Base-by-base conservation (phyloP, 75 land plant species). In the Adiantum capillusveneris region DNA sequence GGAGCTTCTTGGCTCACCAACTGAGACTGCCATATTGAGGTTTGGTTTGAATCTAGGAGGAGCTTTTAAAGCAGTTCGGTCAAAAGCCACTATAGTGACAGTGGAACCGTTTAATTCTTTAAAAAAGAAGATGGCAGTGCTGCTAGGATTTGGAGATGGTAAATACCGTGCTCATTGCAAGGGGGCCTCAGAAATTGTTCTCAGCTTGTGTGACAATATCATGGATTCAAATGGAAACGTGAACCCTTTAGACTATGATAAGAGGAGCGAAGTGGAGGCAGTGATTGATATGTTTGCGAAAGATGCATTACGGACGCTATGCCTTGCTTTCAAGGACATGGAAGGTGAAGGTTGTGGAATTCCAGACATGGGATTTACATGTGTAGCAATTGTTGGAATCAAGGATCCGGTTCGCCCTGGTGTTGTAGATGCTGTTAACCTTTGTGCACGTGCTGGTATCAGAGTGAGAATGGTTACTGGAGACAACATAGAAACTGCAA, bases 391-490 rank as follows among this genome's bases (percentile, higher is more conserved):
- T 50, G 72, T 88, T 56, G 94, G 94, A 37, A 84, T 88, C 31
- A 88, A 88, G 62, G 94, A 88, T 73, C 94, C 94, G 11, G 83
- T 82, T 39, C 85, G 94, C 3, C 79, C 81, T 29, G 94, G 94
- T n/a, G 94, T 88, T 25, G 77, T 60, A 55, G 86, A 88, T 44
- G 88, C 94, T 37, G 89, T 88, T 30, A 29, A 73, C 48, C 64
- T 81, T 34, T 88, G 94, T 44, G 48, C 56, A 52, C 74, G 59
- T 34, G 94, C 94, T 60, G 89, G 94, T 59, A 80, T 88, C 30
- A 77, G 58, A 36, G 95, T 89, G 27, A 72, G 95, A 2, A 89
- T 89, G 90, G 90, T 89, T 25, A 89, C 95, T 49, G 95, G 95
- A 55, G 95, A 89, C 43, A 89, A 89, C 41, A 77, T 89, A 16